Evolutionary conservation across 1,139 yeast species (phyloP), one percentile per base, ranked within the genome.

Genomic region (Kurtzmaniella quercitrusa): DNA sequence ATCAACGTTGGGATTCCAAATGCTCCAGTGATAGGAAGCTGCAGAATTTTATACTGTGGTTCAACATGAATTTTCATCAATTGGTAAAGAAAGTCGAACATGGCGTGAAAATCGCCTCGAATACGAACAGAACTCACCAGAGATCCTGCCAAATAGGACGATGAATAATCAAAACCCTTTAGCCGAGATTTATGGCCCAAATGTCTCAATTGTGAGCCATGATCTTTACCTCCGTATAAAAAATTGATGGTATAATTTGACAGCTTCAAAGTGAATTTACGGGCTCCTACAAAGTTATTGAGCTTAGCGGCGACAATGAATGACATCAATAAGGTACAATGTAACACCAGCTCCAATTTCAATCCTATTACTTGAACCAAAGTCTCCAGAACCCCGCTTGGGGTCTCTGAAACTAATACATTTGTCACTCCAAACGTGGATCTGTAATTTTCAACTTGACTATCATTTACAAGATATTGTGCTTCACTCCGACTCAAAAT

Each of bases 191-290:
- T 19, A 17, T 34, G 19, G 23, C 23, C 37, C 19, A 34, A 16
- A 4, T 16, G 12, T 5, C 23, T 10, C 8, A 34, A 7, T 18
- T 15, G 21, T 17, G n/a, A 9, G 10, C 25, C 16, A 31, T n/a
- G 39, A 8, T 37, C 41, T 5, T 19, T 25, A 1, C 41, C 34
- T 12, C 41, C 40, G 11, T 44, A 27, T 18, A 52, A 42, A 14
- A 51, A 7, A 11, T 25, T 48, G 8, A 58, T 34, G 15, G 49
- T 48, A 45, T 63, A 69, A 45, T 58, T 60, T 9, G 55, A 43
- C 1, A 74, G 66, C 43, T 68, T 69, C 38, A 71, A 58, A 0
- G 70, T 66, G 43, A 54, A 57, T 10, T 46, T 34, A 37, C 58
- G 60, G 16, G 44, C 41, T 14, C 52, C 45, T 19, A 51, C 41